These are phyloP conservation scores for Malassezia globosa DNA, from an alignment of 1,284 basidiomycete genomes.

Conservation along the genomic window DNA sequence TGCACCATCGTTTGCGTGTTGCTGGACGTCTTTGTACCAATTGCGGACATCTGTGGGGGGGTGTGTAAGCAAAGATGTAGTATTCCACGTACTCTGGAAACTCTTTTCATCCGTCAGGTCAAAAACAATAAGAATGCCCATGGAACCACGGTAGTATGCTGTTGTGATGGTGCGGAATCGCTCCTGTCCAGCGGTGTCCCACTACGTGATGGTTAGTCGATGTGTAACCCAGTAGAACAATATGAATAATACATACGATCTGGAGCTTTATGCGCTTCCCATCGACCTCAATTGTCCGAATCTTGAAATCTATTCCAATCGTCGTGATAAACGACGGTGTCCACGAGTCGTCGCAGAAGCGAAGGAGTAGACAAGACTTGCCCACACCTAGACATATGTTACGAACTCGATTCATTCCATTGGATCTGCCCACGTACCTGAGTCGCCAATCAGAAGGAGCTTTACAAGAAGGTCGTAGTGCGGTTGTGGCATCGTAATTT, in stretches of 20 bases:
- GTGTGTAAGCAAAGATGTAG: neutral
- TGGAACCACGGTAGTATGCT: slow-evolving; percentile 98
- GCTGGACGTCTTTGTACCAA: slow-evolving; percentile 97
- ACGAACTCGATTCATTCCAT: neutral
- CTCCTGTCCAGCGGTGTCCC: slow-evolving; percentile 98
- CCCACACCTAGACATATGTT: slow-evolving; percentile 54
- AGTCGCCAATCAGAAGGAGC: slow-evolving; percentile 38
- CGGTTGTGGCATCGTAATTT: slow-evolving; percentile 37
- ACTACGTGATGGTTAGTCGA: slow-evolving; percentile 54
- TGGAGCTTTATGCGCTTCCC: slow-evolving; percentile 93
- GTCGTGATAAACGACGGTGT: slow-evolving; percentile 99
- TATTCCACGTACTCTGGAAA: slow-evolving; percentile 71
- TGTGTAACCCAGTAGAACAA: no score
- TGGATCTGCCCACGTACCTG: slow-evolving; percentile 12
- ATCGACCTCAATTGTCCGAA: slow-evolving; percentile 89
- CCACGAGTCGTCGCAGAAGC: slow-evolving; percentile 99
- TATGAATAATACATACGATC: slow-evolving; percentile 73
- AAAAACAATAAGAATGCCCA: slow-evolving; percentile 97
- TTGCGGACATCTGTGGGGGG: slow-evolving; percentile 79
- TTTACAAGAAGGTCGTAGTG: slow-evolving; percentile 44
- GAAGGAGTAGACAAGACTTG: slow-evolving; percentile 92
- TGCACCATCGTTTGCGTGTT: slow-evolving; percentile 94
- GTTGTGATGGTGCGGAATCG: slow-evolving; percentile 98
- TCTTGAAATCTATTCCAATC: slow-evolving; percentile 61
- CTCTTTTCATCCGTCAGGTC: slow-evolving; percentile 97